Evolutionary conservation across 352 stramenopile genomes (phyloP).

Genomic region (Phytophthora citrophthora): DNA sequence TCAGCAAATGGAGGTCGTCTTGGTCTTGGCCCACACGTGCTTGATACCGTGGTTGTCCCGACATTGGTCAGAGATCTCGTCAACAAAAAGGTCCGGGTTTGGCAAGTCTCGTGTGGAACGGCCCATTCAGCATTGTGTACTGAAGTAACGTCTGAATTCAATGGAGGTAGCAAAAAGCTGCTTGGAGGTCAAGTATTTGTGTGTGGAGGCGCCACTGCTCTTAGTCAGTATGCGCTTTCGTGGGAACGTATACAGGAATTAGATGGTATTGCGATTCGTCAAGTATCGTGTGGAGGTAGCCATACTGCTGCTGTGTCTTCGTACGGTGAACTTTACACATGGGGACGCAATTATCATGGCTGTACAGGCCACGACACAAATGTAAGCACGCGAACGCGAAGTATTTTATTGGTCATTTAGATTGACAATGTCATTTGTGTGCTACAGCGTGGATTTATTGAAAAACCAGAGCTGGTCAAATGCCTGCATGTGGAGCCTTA

Average conservation of each 20-base stretch:
- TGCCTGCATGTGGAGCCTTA: constrained; percentile 88
- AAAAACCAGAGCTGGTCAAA: constrained; percentile 73
- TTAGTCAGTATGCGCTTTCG: constrained; percentile 72
- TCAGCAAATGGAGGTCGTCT: constrained; percentile 93
- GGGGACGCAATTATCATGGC: constrained; percentile 90
- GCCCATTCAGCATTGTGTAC: constrained; percentile 86
- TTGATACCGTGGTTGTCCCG: constrained; percentile 72
- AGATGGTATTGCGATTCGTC: constrained; percentile 51
- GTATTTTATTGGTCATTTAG: neutral
- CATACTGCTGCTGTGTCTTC: constrained; percentile 92
- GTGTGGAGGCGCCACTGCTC: constrained; percentile 82
- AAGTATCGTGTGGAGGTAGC: constrained; percentile 87
- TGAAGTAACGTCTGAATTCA: constrained; percentile 64
- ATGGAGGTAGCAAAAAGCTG: constrained; percentile 62
- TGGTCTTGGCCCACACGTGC: constrained; percentile 79
- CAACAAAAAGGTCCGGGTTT: constrained; percentile 70
- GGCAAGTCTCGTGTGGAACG: constrained; percentile 74
- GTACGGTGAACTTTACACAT: constrained; percentile 92
- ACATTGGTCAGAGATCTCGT: constrained; percentile 84
- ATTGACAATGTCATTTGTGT: neutral
- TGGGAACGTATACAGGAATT: constrained; percentile 82
- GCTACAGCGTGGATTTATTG: constrained; percentile 68
- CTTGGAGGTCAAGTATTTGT: constrained; percentile 88
- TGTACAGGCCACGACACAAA: constrained; percentile 86
- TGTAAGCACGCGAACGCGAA: constrained; percentile 16